phyloP scores from a whole-genome alignment of 345 rosid species.

The Populus nigra region DNA sequence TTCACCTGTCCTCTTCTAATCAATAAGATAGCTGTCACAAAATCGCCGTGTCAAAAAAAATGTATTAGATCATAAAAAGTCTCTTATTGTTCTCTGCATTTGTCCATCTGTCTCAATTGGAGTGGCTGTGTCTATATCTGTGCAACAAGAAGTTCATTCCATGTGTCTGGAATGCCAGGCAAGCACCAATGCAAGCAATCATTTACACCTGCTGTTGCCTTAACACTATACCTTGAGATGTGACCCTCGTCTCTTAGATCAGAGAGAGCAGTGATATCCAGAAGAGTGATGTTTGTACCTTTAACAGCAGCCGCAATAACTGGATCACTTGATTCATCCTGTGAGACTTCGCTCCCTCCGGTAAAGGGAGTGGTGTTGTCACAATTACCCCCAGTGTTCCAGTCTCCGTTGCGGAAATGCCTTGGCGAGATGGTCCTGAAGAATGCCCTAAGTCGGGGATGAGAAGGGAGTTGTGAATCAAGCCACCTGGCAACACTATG shows the following conservation, averaged over 20 bases:
- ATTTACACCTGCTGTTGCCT: slow-evolving; percentile 39
- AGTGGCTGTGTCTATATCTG: not conserved
- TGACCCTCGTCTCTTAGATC: slow-evolving; percentile 31
- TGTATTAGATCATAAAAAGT: not conserved
- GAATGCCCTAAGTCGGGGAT: slow-evolving; percentile 38
- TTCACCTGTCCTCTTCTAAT: not conserved
- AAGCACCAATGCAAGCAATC: slow-evolving; percentile 99
- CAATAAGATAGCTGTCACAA: not conserved
- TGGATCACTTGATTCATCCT: slow-evolving; percentile 22
- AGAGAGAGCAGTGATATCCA: slow-evolving; percentile 30
- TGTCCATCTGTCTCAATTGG: slow-evolving; percentile 3
- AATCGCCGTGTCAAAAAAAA: not conserved
- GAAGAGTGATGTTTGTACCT: slow-evolving; percentile 23
- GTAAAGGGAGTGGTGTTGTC: slow-evolving; percentile 40
- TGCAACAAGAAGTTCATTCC: slow-evolving; percentile 23
- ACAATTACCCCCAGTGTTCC: slow-evolving; percentile 54
- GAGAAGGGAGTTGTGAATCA: slow-evolving; percentile 36
- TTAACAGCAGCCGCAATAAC: slow-evolving; percentile 16
- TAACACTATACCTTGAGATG: slow-evolving; percentile 41
- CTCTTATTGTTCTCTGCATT: not conserved
- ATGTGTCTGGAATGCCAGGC: slow-evolving; percentile 39
- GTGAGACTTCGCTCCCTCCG: slow-evolving; percentile 38
- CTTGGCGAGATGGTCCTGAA: slow-evolving; percentile 46
- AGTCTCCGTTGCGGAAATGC: slow-evolving; percentile 49
- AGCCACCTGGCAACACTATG: slow-evolving; percentile 50